Evolutionary conservation across 2,329 filamentous ascomycete genomes (phyloP).

Genomic region (Didymella arachidicola): DNA sequence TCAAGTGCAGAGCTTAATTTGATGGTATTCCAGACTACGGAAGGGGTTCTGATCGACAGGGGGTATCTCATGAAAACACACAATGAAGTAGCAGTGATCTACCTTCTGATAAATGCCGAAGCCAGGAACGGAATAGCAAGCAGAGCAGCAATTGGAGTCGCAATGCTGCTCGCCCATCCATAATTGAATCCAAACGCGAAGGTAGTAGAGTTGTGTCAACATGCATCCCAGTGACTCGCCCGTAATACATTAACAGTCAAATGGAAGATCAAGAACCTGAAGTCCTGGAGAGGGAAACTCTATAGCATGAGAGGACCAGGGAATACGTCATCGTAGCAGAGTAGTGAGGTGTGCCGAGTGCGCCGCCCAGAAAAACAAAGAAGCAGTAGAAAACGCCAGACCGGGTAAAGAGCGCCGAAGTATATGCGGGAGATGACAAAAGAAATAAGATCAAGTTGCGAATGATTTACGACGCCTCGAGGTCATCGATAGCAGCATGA

Average conservation of each 20-base stretch:
- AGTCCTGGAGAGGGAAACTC: background rate
- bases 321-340: conserved; percentile 45
- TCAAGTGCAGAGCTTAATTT: background rate
- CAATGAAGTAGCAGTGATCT: conserved; percentile 23
- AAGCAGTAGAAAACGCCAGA: conserved; percentile 15
- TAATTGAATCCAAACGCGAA: background rate
- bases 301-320: conserved; percentile 30
- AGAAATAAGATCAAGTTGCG: conserved; percentile 8
- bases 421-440: conserved; percentile 26
- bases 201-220: conserved; percentile 9
- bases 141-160: background rate
- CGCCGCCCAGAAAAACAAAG: conserved; percentile 28
- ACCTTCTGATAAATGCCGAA: background rate
- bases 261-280: background rate
- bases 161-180: background rate
- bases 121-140: background rate
- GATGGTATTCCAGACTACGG: conserved; percentile 19
- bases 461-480: conserved; percentile 26
- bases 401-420: conserved; percentile 18
- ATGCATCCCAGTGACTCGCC: conserved; percentile 26
- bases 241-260: conserved; percentile 19
- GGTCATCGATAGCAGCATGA: conserved; percentile 32
- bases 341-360: conserved; percentile 39
- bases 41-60: conserved; percentile 15
- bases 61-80: conserved; percentile 46